phyloP scores from a whole-genome alignment of 495 filamentous ascomycete genomes.

The Penicillium roqueforti region DNA sequence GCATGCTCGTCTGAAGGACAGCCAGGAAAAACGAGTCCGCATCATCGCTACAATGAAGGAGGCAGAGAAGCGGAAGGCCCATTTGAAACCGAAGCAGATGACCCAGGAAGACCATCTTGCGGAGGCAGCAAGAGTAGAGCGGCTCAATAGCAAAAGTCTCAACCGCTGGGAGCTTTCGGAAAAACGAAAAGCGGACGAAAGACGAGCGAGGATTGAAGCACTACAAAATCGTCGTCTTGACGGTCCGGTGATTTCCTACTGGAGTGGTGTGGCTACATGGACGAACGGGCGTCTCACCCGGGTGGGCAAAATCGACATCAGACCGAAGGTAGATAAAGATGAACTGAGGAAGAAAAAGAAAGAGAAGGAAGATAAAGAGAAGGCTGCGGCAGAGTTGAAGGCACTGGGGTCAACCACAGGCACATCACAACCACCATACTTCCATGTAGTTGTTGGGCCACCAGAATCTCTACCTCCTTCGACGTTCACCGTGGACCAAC shows the following conservation, averaged over 20 bases:
- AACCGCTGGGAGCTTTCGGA: constrained; percentile 93
- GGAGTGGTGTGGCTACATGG: constrained; percentile 82
- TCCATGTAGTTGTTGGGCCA: neutral
- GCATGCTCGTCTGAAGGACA: constrained; percentile 76
- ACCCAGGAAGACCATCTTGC: constrained; percentile 84
- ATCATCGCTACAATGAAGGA: constrained; percentile 83
- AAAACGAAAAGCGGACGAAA: constrained; percentile 76
- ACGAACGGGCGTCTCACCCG: constrained; percentile 69
- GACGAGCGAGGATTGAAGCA: constrained; percentile 74
- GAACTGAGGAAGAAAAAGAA: constrained; percentile 35
- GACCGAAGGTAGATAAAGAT: constrained; percentile 41
- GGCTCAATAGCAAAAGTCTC: constrained; percentile 82
- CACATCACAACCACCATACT: neutral
- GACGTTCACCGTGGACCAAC: neutral
- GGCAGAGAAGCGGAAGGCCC: constrained; percentile 73
- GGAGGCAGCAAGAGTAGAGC: constrained; percentile 79
- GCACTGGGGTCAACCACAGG: constrained; percentile 5
- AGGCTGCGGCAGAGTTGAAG: constrained; percentile 23
- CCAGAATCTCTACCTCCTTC: neutral
- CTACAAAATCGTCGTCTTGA: constrained; percentile 79
- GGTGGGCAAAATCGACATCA: constrained; percentile 64
- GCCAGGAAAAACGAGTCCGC: constrained; percentile 72
- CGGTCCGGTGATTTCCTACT: constrained; percentile 87
- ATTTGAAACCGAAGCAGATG: constrained; percentile 71
- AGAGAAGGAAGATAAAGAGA: constrained; percentile 35